Evolutionary conservation across 441 rosid genomes (phyloP), one percentile per base, ranked within the genome.

Genomic region (Eruca vesicaria): DNA sequence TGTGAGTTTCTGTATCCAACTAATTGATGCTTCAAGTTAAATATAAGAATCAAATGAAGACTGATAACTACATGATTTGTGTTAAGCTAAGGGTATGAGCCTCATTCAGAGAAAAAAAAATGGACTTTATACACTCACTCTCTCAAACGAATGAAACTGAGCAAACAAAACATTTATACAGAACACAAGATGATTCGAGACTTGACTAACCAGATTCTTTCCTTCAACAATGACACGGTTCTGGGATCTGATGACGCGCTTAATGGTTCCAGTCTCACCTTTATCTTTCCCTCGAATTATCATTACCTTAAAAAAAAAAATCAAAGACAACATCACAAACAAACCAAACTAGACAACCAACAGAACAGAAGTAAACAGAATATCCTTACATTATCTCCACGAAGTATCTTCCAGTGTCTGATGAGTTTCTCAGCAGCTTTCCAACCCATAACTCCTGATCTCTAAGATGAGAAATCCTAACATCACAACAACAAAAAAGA

Each of bases 381-480:
- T 12, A n/a, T 55, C 23, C 89, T 83, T 79, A 94, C 98, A 83
- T 91, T 88, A 77, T 95, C 99, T 60, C 99, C 99, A 74, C 95
- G 83, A 20, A 95, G 90, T 63, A 95, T 48, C 85, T 88, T 95
- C 99, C 99, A 93, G 85, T 93, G 95, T 83, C 90, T 86, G 63
- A 93, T 87, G 53, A 95, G 96, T 73, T 90, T 95, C 86, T 93
- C 95, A 61, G 99, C 99, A 35, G 99, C 97, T 84, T 93, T 93
- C 99, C 97, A 95, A 68, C 98, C 99, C 98, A 95, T 95, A 1
- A 41, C 73, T 77, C 26, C 63, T 23, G 8, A 20, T 48, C 62
- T 38, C 73, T 60, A 5, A 31, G 36, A 33, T 2, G 9, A 59
- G n/a, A 21, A n/a, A 56, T 57, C 62, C 75, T 76, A 41, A 55